phyloP scores from a whole-genome alignment of 306 rosid species.

The Corylus avellana region DNA sequence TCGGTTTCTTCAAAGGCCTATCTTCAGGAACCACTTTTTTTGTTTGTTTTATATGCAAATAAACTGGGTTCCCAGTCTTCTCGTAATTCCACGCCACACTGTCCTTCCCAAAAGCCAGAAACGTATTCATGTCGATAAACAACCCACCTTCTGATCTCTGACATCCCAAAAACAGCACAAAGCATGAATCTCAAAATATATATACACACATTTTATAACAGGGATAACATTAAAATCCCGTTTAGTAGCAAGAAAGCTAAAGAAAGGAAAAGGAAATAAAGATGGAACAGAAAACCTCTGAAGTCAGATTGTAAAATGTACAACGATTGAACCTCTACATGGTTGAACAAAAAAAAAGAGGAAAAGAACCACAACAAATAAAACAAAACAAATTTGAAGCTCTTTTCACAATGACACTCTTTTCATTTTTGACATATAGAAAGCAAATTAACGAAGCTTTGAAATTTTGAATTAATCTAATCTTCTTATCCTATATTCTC shows the following conservation, averaged over 20 bases:
- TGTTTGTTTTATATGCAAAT: conserved; percentile 74
- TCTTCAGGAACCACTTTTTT: conserved; percentile 76
- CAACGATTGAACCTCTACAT: not conserved
- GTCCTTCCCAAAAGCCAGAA: conserved; percentile 89
- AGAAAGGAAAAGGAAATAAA: not conserved
- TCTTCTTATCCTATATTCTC: not conserved
- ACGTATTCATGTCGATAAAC: conserved; percentile 73
- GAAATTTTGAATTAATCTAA: not conserved
- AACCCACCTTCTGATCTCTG: conserved; percentile 94
- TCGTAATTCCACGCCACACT: conserved; percentile 78
- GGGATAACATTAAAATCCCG: not conserved
- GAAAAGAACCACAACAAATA: not conserved
- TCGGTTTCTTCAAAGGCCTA: conserved; percentile 88
- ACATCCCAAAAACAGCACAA: conserved; percentile 20
- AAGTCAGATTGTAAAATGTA: not conserved
- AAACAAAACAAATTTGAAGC: not conserved
- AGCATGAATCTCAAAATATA: conserved; percentile 1
- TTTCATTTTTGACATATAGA: not conserved
- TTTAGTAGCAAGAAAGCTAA: not conserved
- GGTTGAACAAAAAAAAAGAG: not conserved
- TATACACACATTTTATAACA: not conserved
- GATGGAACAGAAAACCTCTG: not conserved
- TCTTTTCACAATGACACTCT: not conserved
- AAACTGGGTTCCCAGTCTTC: conserved; percentile 87
- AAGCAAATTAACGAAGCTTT: not conserved